Percentiles rank a stretch among this genome's conserved stretches.
phyloP scores from a whole-genome alignment of 495 filamentous ascomycete species.

The Aspergillus nanangensis region DNA sequence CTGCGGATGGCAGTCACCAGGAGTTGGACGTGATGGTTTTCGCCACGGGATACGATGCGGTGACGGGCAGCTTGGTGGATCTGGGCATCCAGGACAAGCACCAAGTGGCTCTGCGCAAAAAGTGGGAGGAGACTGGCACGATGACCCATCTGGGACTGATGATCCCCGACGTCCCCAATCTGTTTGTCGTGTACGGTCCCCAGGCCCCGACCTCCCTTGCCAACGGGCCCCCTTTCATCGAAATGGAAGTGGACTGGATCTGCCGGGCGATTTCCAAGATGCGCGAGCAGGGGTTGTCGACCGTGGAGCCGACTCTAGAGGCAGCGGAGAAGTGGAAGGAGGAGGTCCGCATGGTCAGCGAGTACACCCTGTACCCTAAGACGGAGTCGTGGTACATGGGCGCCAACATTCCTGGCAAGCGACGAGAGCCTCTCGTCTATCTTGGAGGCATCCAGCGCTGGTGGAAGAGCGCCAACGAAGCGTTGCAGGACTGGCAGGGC shows the following conservation, averaged over 20 bases:
- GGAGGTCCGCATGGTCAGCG: conserved; percentile 19
- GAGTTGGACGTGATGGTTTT: conserved; percentile 45
- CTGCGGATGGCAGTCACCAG: conserved; percentile 30
- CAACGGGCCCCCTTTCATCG: conserved; percentile 49
- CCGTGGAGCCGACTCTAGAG: conserved; percentile 34
- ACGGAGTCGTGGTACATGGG: conserved; percentile 43
- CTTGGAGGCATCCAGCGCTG: conserved; percentile 31
- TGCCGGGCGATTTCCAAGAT: conserved; percentile 40
- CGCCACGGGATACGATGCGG: conserved; percentile 52
- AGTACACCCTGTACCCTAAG: conserved; percentile 26
- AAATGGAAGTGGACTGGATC: conserved; percentile 52
- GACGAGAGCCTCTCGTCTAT: conserved; percentile 33
- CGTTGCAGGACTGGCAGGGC: background rate
- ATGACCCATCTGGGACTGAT: conserved; percentile 48
- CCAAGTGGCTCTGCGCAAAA: conserved; percentile 31
- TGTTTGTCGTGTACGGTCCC: conserved; percentile 49
- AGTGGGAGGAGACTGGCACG: conserved; percentile 44
- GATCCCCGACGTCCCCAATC: conserved; percentile 45
- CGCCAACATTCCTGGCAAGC: conserved; percentile 41
- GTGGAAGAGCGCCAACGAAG: background rate
- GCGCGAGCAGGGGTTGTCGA: conserved; percentile 22
- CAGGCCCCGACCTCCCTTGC: conserved; percentile 43
- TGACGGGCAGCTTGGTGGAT: conserved; percentile 43
- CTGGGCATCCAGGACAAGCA: conserved; percentile 41
- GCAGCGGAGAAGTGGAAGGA: conserved; percentile 35